Conservation (phyloP, 2,329 filamentous ascomycete species). For the Colletotrichum filicis region DNA sequence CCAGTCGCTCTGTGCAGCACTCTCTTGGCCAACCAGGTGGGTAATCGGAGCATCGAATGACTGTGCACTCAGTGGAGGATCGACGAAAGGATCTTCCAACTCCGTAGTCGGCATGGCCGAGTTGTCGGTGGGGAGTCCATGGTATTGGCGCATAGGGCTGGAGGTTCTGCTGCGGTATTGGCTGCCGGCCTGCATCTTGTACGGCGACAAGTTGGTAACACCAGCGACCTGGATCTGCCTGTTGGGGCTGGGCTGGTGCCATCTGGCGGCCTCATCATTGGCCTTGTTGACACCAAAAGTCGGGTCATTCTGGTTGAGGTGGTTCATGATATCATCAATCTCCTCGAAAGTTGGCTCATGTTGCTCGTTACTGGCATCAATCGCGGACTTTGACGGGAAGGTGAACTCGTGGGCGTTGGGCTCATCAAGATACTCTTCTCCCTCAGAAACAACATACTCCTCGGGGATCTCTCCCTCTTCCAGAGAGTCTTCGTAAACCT, state of each 20-base stretch:
- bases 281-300: conserved; percentile 79
- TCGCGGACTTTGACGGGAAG: conserved; percentile 23
- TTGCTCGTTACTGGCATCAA: conserved; percentile 42
- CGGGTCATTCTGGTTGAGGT: conserved; percentile 79
- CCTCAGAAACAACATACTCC: conserved; percentile 25
- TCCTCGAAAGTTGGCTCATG: conserved; percentile 76
- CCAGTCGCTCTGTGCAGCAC: conserved; percentile 87
- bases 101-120: conserved; percentile 62
- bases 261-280: conserved; percentile 52
- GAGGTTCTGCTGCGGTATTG: conserved; percentile 75
- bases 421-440: conserved; percentile 21
- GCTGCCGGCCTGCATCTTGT: conserved; percentile 63
- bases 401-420: neutral
- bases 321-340: conserved; percentile 92
- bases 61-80: conserved; percentile 58
- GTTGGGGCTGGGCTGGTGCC: conserved; percentile 57
- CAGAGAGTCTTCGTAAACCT: conserved; percentile 41
- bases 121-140: conserved; percentile 57
- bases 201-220: conserved; percentile 59
- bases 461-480: conserved; percentile 39
- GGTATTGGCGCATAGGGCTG: conserved; percentile 74
- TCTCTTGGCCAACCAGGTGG: conserved; percentile 71
- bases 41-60: conserved; percentile 68
- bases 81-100: conserved; percentile 72
- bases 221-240: conserved; percentile 50